Percentiles rank a stretch among this genome's conserved stretches.
Evolutionary conservation across 257 asterid genomes (phyloP).

Genomic region (Nicotiana noctiflora): DNA sequence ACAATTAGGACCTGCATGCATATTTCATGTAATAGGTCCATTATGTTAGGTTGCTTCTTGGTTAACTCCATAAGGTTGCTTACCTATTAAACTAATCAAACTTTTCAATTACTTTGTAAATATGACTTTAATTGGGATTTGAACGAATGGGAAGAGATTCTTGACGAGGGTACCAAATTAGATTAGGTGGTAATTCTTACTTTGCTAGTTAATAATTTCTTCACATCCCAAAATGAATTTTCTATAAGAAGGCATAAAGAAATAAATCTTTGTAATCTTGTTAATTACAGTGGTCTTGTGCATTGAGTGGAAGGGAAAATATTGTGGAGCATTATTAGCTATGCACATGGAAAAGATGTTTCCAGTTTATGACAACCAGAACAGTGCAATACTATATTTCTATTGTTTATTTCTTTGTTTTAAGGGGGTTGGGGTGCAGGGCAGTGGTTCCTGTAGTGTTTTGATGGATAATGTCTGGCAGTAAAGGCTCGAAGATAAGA

Average conservation of each 20-base stretch:
- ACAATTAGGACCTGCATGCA: background rate
- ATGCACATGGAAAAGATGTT: background rate
- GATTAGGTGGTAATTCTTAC: background rate
- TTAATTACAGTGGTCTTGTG: background rate
- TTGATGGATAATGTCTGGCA: background rate
- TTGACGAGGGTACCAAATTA: background rate
- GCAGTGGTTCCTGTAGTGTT: background rate
- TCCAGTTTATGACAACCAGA: background rate
- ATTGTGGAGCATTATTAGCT: background rate
- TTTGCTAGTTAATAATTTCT: background rate
- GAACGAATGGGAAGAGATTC: background rate
- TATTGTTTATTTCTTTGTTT: background rate
- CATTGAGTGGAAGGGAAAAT: background rate
- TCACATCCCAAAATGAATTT: background rate
- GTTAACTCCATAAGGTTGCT: background rate
- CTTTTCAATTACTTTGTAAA: background rate
- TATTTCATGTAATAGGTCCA: background rate
- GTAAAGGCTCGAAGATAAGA: background rate
- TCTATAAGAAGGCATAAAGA: background rate
- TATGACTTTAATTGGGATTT: background rate
- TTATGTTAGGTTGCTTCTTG: background rate
- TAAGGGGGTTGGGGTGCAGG: background rate
- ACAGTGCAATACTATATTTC: background rate
- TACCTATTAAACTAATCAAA: background rate
- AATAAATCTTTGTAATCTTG: background rate